Percentiles rank a stretch among this genome's conserved stretches.
These are phyloP conservation scores for Penicillium dipodomyicola DNA, from an alignment of 495 filamentous ascomycete species.

Conservation along the genomic window DNA sequence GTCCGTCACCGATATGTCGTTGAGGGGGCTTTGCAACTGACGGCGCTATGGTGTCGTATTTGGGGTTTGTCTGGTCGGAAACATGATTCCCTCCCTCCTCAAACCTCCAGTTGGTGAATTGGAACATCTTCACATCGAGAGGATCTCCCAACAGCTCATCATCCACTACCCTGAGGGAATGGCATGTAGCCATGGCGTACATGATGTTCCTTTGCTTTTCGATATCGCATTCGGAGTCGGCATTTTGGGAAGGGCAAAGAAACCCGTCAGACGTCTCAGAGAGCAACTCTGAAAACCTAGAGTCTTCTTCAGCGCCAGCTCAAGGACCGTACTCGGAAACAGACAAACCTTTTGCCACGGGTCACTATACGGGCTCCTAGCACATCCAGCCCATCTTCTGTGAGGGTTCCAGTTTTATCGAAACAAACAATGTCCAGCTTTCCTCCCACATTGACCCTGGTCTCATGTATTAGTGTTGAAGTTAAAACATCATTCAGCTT, in stretches of 20 bases:
- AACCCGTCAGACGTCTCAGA: constrained; percentile 51
- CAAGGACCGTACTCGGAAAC: background rate
- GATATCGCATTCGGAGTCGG: constrained; percentile 55
- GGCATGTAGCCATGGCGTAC: constrained; percentile 96
- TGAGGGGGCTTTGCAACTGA: constrained; percentile 77
- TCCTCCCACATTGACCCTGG: constrained; percentile 86
- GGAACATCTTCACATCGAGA: constrained; percentile 97
- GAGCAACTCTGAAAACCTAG: constrained; percentile 61
- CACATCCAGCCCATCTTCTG: constrained; percentile 95
- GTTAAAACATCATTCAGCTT: background rate
- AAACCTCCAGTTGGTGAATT: constrained; percentile 92
- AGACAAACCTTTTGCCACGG: constrained; percentile 47
- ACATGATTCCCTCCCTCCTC: constrained; percentile 67
- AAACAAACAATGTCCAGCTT: constrained; percentile 97
- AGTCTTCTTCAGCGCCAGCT: constrained; percentile 3
- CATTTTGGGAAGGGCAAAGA: constrained; percentile 46
- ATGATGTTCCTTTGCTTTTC: constrained; percentile 67
- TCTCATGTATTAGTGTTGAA: background rate
- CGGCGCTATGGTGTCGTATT: constrained; percentile 63
- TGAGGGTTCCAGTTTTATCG: constrained; percentile 97
- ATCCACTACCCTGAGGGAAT: constrained; percentile 84
- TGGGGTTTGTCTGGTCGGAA: constrained; percentile 55
- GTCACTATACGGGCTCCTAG: constrained; percentile 79
- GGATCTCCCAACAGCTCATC: constrained; percentile 89
- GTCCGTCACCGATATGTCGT: constrained; percentile 2